Percentiles rank a stretch among this genome's conserved stretches.
Conservation (phyloP, 257 asterid species). For the Nyctanthes arbortristis region DNA sequence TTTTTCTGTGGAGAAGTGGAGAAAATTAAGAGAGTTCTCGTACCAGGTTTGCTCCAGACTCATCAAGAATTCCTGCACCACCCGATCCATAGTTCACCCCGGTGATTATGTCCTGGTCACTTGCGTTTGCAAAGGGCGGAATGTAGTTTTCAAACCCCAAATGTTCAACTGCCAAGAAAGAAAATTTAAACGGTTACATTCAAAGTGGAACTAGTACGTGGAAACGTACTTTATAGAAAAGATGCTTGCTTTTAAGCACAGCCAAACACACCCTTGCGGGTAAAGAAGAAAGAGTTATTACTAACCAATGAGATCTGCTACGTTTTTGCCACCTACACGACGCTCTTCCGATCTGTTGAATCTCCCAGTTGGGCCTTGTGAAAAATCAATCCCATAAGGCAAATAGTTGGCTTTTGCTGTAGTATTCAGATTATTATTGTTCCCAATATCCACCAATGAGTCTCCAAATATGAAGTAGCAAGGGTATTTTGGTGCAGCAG, state of each 20-base stretch:
- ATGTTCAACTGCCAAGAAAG: slow-evolving; percentile 4
- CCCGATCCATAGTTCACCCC: slow-evolving; percentile 30
- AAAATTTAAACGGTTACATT: no score
- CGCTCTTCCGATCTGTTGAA: no score
- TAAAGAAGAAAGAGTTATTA: no score
- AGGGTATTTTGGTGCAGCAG: slow-evolving; percentile 29
- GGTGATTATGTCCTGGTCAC: not conserved
- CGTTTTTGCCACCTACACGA: slow-evolving; percentile 34
- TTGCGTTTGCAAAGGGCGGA: slow-evolving; percentile 20
- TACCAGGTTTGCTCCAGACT: slow-evolving; percentile 10
- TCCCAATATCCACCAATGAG: slow-evolving; percentile 38
- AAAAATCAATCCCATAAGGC: slow-evolving; percentile 41
- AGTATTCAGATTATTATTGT: slow-evolving; percentile 30
- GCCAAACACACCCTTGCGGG: no score
- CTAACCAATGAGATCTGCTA: slow-evolving; percentile 33
- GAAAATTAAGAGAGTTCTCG: not conserved
- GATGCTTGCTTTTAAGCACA: no score
- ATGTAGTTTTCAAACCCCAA: slow-evolving; percentile 16
- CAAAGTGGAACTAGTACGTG: no score
- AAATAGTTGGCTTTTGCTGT: slow-evolving; percentile 30
- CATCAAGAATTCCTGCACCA: slow-evolving; percentile 22
- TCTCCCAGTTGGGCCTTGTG: slow-evolving; percentile 38
- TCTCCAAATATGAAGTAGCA: slow-evolving; percentile 41
- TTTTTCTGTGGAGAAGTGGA: no score
- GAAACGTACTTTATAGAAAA: no score